Conservation (phyloP, 192 early-diverging fungal species). For the Coemansia sp. region DNA sequence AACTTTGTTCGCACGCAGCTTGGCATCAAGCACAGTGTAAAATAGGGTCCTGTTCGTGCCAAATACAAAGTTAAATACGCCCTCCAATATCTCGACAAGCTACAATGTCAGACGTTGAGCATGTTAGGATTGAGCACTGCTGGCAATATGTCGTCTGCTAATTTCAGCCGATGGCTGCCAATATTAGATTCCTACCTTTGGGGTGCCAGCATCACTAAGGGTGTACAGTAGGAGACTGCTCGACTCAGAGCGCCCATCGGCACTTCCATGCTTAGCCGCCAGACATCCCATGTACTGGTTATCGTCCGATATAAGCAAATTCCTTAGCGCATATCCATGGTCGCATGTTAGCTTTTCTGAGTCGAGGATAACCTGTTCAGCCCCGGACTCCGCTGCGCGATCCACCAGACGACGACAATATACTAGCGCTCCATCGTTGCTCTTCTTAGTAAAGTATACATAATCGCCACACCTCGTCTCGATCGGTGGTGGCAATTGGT, state of each 20-base stretch:
- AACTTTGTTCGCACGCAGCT: conserved; percentile 67
- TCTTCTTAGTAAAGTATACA: conserved; percentile 29
- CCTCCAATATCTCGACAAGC: conserved; percentile 48
- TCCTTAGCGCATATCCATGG: conserved; percentile 26
- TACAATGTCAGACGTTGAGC: conserved; percentile 13
- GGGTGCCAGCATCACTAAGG: conserved; percentile 6
- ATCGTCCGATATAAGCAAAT: conserved; percentile 48
- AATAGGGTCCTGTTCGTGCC: conserved; percentile 60
- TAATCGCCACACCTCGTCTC: conserved; percentile 41
- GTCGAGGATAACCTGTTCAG: conserved; percentile 45
- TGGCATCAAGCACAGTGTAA: conserved; percentile 70
- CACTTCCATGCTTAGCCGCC: conserved; percentile 7
- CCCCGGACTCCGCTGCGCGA: neutral
- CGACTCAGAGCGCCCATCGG: conserved; percentile 26
- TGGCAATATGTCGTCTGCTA: neutral
- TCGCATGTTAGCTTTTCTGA: conserved; percentile 9
- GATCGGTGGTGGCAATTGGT: conserved; percentile 40
- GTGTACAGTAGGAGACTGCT: conserved; percentile 36
- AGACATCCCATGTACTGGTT: conserved; percentile 34
- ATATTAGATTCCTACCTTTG: conserved; percentile 20
- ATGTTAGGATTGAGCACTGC: neutral
- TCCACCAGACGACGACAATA: conserved; percentile 33
- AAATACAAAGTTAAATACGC: conserved; percentile 68
- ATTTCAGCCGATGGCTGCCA: neutral
- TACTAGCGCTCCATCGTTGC: conserved; percentile 14